Evolutionary conservation across 495 filamentous ascomycete genomes (phyloP).

Genomic region (Niebla homalea): DNA sequence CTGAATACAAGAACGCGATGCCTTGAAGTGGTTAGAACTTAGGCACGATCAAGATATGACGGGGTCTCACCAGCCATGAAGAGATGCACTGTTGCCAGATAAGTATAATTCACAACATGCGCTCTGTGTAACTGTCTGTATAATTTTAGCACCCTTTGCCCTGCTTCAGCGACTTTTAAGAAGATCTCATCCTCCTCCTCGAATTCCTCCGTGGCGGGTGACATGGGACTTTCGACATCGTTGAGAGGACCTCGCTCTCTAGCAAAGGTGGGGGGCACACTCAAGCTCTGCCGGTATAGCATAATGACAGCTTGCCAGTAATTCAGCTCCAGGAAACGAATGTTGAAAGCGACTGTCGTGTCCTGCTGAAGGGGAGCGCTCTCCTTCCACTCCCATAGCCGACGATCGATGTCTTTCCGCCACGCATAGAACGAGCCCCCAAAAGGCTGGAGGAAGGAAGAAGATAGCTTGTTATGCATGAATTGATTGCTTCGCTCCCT

Average conservation of each 20-base stretch:
- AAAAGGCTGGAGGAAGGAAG: constrained; percentile 74
- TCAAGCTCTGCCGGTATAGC: constrained; percentile 85
- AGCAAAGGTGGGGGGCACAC: constrained; percentile 71
- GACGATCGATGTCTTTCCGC: constrained; percentile 74
- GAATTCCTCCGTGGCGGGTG: constrained; percentile 41
- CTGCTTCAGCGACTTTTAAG: constrained; percentile 86
- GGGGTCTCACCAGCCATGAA: constrained; percentile 72
- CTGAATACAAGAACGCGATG: constrained; percentile 91
- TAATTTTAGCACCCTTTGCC: constrained; percentile 78
- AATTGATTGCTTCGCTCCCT: constrained; percentile 51
- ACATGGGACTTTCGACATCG: constrained; percentile 46
- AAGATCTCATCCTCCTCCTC: constrained; percentile 88
- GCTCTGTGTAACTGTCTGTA: constrained; percentile 83
- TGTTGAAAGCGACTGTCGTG: constrained; percentile 74
- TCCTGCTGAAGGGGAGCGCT: constrained; percentile 61
- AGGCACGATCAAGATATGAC: not conserved
- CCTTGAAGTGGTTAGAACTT: constrained; percentile 28
- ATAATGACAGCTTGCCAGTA: constrained; percentile 98
- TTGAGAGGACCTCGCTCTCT: constrained; percentile 61
- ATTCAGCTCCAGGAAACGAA: constrained; percentile 80
- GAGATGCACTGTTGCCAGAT: constrained; percentile 89
- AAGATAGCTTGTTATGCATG: constrained; percentile 66
- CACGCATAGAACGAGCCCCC: constrained; percentile 70
- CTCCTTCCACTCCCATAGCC: constrained; percentile 78
- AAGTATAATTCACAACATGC: constrained; percentile 88